Percentiles rank a stretch among this genome's conserved stretches.
phyloP scores from a whole-genome alignment of 2,329 filamentous ascomycete genomes.

The Pseudocercospora ulei region DNA sequence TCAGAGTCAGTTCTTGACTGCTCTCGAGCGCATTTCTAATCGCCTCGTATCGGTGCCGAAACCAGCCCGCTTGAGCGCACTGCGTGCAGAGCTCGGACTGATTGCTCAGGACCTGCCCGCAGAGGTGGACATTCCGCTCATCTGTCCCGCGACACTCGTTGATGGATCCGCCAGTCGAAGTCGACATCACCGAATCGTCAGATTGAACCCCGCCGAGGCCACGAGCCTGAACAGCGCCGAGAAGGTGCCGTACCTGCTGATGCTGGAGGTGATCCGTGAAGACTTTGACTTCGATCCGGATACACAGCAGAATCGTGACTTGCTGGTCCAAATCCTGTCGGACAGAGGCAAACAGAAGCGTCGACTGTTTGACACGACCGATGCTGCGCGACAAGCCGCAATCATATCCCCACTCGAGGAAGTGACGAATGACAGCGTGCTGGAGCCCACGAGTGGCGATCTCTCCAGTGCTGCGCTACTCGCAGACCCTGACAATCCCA shows the following conservation, averaged over 20 bases:
- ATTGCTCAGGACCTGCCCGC: conserved; percentile 73
- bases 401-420: conserved; percentile 38
- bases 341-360: conserved; percentile 53
- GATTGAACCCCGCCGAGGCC: conserved; percentile 72
- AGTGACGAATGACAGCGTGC: conserved; percentile 59
- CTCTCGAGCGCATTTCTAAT: conserved; percentile 74
- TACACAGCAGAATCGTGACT: conserved; percentile 58
- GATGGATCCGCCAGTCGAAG: conserved; percentile 66
- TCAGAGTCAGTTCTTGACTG: conserved; percentile 69
- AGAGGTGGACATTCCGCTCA: conserved; percentile 73
- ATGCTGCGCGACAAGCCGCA: conserved; percentile 47
- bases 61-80: conserved; percentile 66
- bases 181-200: conserved; percentile 70
- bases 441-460: conserved; percentile 72
- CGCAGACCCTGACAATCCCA: conserved; percentile 46
- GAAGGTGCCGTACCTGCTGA: conserved; percentile 72
- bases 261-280: conserved; percentile 72
- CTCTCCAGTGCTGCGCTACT: conserved; percentile 63
- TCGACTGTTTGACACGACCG: conserved; percentile 48
- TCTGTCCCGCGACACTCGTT: conserved; percentile 64
- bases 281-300: conserved; percentile 76
- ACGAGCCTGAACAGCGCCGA: conserved; percentile 80
- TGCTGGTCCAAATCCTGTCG: conserved; percentile 54
- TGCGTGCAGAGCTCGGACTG: conserved; percentile 69
- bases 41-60: conserved; percentile 75